A percentile compares a stretch with the other conserved stretches of the same genome.
Evolutionary conservation across 257 asterid species (phyloP).

Genomic region (Paulownia fortunei): DNA sequence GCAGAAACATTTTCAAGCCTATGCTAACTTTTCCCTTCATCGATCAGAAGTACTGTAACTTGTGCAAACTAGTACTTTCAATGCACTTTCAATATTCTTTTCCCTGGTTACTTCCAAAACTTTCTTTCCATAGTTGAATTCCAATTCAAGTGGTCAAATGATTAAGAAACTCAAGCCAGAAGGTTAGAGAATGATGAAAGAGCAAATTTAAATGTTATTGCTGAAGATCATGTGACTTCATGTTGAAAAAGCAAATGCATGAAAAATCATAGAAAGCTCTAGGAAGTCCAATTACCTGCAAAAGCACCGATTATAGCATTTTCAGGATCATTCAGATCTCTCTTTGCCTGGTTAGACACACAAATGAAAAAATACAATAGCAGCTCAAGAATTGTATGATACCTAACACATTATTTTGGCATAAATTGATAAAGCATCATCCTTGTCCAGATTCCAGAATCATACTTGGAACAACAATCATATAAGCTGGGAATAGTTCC

Average conservation of each 20-base stretch:
- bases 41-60: neutral
- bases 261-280: constrained; percentile 22
- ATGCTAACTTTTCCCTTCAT: neutral
- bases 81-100: neutral
- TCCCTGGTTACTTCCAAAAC: neutral
- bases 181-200: neutral
- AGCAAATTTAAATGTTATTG: neutral
- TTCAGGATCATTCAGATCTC: constrained; percentile 93
- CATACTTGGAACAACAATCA: constrained; percentile 12
- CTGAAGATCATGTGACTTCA: neutral
- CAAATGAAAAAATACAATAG: constrained; percentile 9
- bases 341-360: constrained; percentile 68
- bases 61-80: neutral
- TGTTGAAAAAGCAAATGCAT: neutral
- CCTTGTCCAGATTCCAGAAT: neutral
- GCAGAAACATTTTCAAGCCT: neutral
- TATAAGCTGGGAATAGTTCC: neutral
- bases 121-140: neutral
- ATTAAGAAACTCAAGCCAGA: neutral
- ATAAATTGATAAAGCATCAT: constrained; percentile 2
- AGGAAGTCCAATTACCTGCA: constrained; percentile 67
- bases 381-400: constrained; percentile 5
- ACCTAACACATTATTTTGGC: neutral
- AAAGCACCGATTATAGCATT: constrained; percentile 93
- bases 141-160: neutral